Base-by-base conservation (phyloP, 1,284 basidiomycete genomes). In the Tilletia caries region DNA sequence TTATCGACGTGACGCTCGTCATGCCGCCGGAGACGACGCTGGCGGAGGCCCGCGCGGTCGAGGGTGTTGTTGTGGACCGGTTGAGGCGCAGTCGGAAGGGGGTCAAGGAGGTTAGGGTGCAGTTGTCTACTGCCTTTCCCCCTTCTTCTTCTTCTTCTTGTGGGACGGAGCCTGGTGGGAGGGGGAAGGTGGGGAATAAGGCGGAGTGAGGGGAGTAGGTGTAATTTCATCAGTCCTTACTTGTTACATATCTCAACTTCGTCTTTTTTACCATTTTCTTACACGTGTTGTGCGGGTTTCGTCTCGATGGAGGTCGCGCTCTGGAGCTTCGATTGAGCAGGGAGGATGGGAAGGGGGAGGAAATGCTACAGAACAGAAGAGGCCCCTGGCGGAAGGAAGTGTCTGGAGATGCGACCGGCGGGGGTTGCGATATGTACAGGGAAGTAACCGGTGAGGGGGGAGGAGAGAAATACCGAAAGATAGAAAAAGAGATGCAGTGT, bases 1-100 rank as follows among this genome's bases (percentile, higher is more conserved):
- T 80, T 67, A 77, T 76, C 5, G 79, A 80, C 54, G 74, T 80
- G 10, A 78, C 76, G 23, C 71, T 79, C 3, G 69, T 74, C 34
- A 41, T 79, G 68, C 73, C 75, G 10, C 69, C 66, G 10, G 67
- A 73, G 32, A 74, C 71, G 0, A 74, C 72, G 25, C 67, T 80
- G 5, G 29, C 67, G 18, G 34, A 76, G 64, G 76, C 78, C 2
- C 67, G 70, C 15, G 62, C 70, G 44, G 73, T 79, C 5, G 73
- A 79, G 70, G n/a, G 12, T 1, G 67, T 52, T 2, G 76, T 80
- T 1, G 62, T 72, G 3, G 64, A 73, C 43, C 71, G 72, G 5
- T 58, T 79, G 64, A 70, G 37, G 27, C 66, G 37, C 1, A 54
- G 67, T 13, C 20, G 70, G 23, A 78, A 70, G 66, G 79, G 79